These are phyloP conservation scores for Colletotrichum tamarilloi DNA, from an alignment of 2,329 filamentous ascomycete species.

Conservation along the genomic window DNA sequence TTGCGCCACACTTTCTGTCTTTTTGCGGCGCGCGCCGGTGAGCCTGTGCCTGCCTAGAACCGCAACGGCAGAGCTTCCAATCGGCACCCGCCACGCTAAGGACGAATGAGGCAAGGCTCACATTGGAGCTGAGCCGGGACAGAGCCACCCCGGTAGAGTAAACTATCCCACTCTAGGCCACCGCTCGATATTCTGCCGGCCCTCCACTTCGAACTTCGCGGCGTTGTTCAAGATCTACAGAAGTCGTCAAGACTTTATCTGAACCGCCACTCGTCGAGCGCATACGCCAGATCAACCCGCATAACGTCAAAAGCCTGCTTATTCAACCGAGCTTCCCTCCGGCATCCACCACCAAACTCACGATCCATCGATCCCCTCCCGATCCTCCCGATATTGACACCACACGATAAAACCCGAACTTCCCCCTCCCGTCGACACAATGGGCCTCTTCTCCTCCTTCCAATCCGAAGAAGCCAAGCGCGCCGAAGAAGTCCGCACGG, in stretches of 20 bases:
- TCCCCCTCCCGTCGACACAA: slow-evolving; percentile 37
- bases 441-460: slow-evolving; percentile 62
- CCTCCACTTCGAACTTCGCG: background rate
- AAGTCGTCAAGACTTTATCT: background rate
- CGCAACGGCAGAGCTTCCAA: background rate
- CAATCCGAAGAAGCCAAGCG: slow-evolving; percentile 56
- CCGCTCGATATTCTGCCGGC: slow-evolving; percentile 22
- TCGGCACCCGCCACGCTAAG: background rate
- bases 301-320: too few species aligned
- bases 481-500: slow-evolving; percentile 65
- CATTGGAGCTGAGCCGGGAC: background rate
- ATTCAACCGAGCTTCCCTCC: background rate
- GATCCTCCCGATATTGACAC: background rate
- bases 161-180: background rate
- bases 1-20: background rate
- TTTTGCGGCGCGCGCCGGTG: too few species aligned
- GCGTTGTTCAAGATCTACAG: background rate
- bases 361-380: background rate
- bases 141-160: background rate
- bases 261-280: background rate
- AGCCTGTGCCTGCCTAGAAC: background rate
- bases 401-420: slow-evolving; percentile 4
- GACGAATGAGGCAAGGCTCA: background rate
- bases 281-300: background rate
- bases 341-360: background rate